phyloP scores from a whole-genome alignment of 179 eudicot species.

The Actinidia chinensis region DNA sequence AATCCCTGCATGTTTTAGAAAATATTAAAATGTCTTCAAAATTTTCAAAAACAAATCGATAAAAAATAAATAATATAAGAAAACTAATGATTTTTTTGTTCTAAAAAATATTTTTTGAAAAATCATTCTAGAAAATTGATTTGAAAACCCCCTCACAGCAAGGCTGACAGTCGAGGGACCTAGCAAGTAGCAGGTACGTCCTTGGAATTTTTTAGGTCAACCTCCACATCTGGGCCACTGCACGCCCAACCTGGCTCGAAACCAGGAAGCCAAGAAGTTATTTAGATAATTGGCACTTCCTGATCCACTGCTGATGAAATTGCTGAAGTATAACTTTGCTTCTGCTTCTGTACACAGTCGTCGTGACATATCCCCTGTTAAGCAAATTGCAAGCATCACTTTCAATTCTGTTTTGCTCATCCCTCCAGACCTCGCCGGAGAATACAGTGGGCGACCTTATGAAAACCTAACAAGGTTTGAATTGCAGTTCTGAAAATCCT shows the following conservation, averaged over 20 bases:
- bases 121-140: too few species aligned
- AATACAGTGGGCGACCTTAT: too few species aligned
- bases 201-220: constrained; percentile 41
- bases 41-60: too few species aligned
- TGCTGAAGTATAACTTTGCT: constrained; percentile 51
- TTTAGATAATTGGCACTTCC: constrained; percentile 35
- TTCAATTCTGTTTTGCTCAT: neutral
- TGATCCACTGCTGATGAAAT: constrained; percentile 34
- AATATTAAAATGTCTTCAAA: too few species aligned
- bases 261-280: constrained; percentile 69
- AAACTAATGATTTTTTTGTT: too few species aligned
- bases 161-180: constrained; percentile 50
- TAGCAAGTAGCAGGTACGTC: constrained; percentile 52
- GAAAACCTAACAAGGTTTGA: neutral
- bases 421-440: neutral
- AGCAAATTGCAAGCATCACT: constrained; percentile 6
- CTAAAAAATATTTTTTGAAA: too few species aligned
- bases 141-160: constrained; percentile 90
- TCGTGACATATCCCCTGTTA: constrained; percentile 52
- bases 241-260: constrained; percentile 98
- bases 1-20: too few species aligned
- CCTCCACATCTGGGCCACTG: constrained; percentile 28
- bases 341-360: constrained; percentile 81
- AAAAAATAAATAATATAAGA: too few species aligned
- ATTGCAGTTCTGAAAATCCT: neutral